Conservation (phyloP, 805 yeast species). For the Cyberlindnera subsufficiens region DNA sequence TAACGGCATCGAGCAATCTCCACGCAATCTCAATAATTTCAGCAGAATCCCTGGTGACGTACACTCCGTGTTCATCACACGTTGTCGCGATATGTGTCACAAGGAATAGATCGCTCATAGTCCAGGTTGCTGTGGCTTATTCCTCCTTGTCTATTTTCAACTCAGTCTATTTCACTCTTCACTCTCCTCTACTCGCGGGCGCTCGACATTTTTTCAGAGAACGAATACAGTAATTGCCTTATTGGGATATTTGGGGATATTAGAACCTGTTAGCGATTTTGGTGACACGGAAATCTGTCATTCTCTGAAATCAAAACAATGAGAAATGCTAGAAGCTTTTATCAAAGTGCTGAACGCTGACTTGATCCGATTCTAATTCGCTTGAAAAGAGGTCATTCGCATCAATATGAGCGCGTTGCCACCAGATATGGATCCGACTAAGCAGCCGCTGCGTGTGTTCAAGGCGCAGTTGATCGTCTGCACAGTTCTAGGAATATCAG, state of each 20-base stretch:
- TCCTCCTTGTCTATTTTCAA: neutral
- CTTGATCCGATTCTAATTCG: no score
- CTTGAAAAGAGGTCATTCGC: neutral
- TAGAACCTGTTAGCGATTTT: neutral
- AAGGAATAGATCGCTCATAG: slow-evolving; percentile 44
- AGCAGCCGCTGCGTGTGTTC: slow-evolving; percentile 47
- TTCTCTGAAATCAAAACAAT: slow-evolving; percentile 7
- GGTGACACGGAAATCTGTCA: neutral
- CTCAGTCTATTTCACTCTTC: neutral
- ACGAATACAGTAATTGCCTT: neutral
- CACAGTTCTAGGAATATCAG: slow-evolving; percentile 54
- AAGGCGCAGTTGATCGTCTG: slow-evolving; percentile 80
- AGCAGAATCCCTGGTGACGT: slow-evolving; percentile 58
- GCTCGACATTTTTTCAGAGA: neutral
- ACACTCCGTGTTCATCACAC: slow-evolving; percentile 55
- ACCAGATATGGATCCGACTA: slow-evolving; percentile 26
- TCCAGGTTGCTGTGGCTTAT: neutral
- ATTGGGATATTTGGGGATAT: neutral
- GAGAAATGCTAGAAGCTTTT: slow-evolving; percentile 8
- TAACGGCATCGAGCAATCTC: slow-evolving; percentile 50
- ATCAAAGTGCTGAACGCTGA: neutral
- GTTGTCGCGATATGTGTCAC: slow-evolving; percentile 60
- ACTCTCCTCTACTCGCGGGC: neutral
- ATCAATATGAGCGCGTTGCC: slow-evolving; percentile 22
- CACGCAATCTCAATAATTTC: slow-evolving; percentile 68